Evolutionary conservation across 2,329 filamentous ascomycete species (phyloP), one percentile per base, ranked within the genome.

Genomic region (Colletotrichum acutatum): DNA sequence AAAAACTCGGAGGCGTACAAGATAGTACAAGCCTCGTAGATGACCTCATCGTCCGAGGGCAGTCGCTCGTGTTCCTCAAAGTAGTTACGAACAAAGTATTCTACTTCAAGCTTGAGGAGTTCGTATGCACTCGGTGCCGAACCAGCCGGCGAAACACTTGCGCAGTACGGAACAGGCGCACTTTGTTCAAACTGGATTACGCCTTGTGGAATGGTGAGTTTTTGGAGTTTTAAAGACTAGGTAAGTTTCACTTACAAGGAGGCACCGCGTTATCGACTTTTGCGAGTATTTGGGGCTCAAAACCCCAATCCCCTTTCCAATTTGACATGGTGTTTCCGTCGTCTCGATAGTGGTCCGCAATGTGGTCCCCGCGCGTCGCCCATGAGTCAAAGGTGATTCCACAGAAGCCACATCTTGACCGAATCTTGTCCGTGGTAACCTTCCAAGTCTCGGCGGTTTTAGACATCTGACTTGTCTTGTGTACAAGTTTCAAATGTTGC

Each of bases 371-470:
- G 34, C 84, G 74, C 3, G 79, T 75, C 0, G 77, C 76, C 84
- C 84, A 86, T 1, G 81, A 80, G 46, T 79, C 77, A 77, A 86
- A 79, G 0, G 74, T 66, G 5, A 78, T 74, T 9, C 79, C 79
- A 56, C 84, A 86, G 71, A 86, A 85, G 14, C 84, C 84, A 60
- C 84, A 86, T 1, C 83, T 76, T 0, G 84, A 86, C 4, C 76
- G 72, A 11, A 86, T 80, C 4, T 81, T 76, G 4, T 81, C 79
- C 1, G 78, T 80, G 0, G 76, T 78, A 0, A 79, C 76, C 72
- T 81, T 83, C 84, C 84, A 86, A 0, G 66, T 64, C 5, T 82
- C 82, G 83, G 78, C 90, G 76, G 87, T 87, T 85, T 77, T 80
- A 12, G 73, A 80, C 76, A 73, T 81, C 67, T 69, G 83, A 77